A percentile compares a stretch with the other conserved stretches of the same genome.
Evolutionary conservation across 1,139 yeast species (phyloP).

Genomic region (Yamadazyma diddensiae): DNA sequence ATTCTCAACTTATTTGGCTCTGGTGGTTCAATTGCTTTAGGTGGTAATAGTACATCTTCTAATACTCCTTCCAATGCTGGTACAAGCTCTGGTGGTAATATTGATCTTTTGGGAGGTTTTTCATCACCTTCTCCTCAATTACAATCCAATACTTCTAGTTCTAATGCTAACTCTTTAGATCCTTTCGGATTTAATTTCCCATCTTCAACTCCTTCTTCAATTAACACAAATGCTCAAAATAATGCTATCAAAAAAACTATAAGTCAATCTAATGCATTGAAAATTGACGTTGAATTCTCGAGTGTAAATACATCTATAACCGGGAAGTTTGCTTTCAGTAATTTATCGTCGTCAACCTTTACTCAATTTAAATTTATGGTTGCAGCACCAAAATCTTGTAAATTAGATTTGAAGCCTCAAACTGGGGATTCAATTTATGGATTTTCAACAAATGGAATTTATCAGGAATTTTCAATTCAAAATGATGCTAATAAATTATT

Average conservation of each 20-base stretch:
- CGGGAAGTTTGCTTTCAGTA: slow-evolving; percentile 43
- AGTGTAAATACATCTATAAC: slow-evolving; percentile 21
- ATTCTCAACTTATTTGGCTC: slow-evolving; percentile 44
- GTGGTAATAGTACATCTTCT: slow-evolving; percentile 11
- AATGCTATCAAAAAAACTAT: slow-evolving; percentile 23
- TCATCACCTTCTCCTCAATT: slow-evolving; percentile 48
- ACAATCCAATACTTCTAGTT: slow-evolving; percentile 33
- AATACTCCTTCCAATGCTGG: slow-evolving; percentile 7
- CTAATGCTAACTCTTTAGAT: slow-evolving; percentile 28
- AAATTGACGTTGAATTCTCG: slow-evolving; percentile 44
- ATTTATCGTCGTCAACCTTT: slow-evolving; percentile 32
- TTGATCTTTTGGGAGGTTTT: slow-evolving; percentile 39
- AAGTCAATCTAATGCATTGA: slow-evolving; percentile 47
- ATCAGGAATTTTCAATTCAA: slow-evolving; percentile 59
- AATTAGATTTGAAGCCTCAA: slow-evolving; percentile 67
- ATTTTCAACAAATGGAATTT: slow-evolving; percentile 50
- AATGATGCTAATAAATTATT: slow-evolving; percentile 48
- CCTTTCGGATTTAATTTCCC: slow-evolving; percentile 54
- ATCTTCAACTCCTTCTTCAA: slow-evolving; percentile 33
- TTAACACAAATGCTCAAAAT: slow-evolving; percentile 27
- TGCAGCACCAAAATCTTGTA: slow-evolving; percentile 79
- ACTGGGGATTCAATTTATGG: slow-evolving; percentile 55
- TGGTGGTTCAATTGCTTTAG: slow-evolving; percentile 45
- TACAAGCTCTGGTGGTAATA: slow-evolving; percentile 12
- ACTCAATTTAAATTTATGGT: slow-evolving; percentile 60